phyloP scores from a whole-genome alignment of 805 yeast genomes.

The Saturnispora saitoi region DNA sequence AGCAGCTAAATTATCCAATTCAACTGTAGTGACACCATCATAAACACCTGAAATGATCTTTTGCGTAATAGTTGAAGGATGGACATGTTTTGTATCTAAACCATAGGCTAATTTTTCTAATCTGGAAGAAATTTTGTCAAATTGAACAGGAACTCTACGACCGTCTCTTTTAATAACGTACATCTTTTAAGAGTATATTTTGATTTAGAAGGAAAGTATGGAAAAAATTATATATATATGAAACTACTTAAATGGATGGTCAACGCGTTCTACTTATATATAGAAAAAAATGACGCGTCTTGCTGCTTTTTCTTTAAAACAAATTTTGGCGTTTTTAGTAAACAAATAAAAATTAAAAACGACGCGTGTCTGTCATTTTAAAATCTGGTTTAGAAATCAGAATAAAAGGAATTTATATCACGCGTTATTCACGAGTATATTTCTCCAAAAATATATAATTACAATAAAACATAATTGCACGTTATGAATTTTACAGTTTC shows the following conservation, averaged over 20 bases:
- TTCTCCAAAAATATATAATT: too few relatives aligned
- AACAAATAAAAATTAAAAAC: background rate
- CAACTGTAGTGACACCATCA: constrained; percentile 93
- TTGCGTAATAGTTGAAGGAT: constrained; percentile 93
- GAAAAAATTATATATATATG: too few relatives aligned
- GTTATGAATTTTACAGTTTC: too few relatives aligned
- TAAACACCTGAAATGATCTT: constrained; percentile 93
- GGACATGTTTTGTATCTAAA: constrained; percentile 82
- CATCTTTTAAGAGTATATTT: constrained; percentile 37
- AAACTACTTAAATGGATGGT: background rate
- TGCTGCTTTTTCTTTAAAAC: background rate
- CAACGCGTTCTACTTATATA: constrained; percentile 6
- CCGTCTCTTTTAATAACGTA: constrained; percentile 90
- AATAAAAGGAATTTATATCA: too few relatives aligned
- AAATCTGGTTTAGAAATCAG: too few relatives aligned
- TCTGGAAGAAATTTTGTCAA: constrained; percentile 94
- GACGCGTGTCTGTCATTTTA: constrained; percentile 7
- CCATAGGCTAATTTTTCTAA: constrained; percentile 93
- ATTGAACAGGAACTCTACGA: constrained; percentile 86
- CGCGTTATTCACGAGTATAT: too few relatives aligned
- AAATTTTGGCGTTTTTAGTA: background rate
- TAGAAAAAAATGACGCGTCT: constrained; percentile 3
- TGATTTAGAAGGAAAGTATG: too few relatives aligned
- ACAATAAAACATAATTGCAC: too few relatives aligned
- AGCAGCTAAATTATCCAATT: constrained; percentile 73